Evolutionary conservation across 78 protist genomes (phyloP).

Genomic region (Protostelium mycophagum): DNA sequence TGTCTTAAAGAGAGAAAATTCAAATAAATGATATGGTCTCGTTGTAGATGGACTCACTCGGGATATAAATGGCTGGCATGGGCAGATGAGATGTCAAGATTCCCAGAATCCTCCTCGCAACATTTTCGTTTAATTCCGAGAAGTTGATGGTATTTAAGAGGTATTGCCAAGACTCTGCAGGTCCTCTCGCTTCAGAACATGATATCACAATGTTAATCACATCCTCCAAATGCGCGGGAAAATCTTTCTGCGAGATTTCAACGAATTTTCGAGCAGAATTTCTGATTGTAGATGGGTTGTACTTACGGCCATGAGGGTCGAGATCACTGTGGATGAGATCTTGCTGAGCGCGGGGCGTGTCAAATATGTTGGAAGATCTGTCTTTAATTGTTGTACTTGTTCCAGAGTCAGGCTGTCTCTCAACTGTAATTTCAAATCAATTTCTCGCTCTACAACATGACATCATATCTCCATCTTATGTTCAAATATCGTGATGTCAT

Average conservation of each 20-base stretch:
- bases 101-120: background rate
- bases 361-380: background rate
- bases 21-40: background rate
- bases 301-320: background rate
- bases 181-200: background rate
- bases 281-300: background rate
- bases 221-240: background rate
- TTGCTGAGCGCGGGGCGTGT: background rate
- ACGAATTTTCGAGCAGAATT: background rate
- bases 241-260: background rate
- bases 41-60: background rate
- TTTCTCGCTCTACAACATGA: too few species aligned
- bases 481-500: too few species aligned
- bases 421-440: background rate
- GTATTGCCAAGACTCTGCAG: background rate
- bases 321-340: background rate
- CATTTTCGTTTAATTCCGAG: background rate
- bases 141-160: background rate
- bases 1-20: too few species aligned
- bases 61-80: background rate
- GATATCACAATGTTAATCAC: background rate
- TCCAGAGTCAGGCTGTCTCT: background rate
- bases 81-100: background rate
- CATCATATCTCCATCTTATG: too few species aligned
- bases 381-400: background rate